Evolutionary conservation across 2,329 filamentous ascomycete genomes (phyloP).

Genomic region (Colletotrichum sp.): DNA sequence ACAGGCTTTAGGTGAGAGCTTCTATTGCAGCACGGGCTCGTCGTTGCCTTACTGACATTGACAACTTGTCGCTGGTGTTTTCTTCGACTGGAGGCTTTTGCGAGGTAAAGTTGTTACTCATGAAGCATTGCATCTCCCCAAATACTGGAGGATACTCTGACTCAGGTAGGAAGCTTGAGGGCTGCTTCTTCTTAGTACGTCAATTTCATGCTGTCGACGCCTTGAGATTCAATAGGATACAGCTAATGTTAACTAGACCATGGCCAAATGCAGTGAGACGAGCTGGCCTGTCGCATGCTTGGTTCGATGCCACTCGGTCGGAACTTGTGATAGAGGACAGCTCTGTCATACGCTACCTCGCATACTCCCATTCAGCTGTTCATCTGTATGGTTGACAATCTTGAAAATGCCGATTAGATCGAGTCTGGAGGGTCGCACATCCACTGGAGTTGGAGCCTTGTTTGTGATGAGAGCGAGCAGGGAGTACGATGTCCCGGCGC

Average conservation of each 20-base stretch:
- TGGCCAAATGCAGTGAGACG: accelerated
- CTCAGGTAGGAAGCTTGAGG: accelerated
- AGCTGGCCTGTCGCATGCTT: accelerated
- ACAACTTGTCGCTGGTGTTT: neutral
- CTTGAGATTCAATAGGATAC: neutral
- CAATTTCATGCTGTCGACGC: accelerated
- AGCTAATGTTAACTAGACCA: neutral
- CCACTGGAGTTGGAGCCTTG: no score
- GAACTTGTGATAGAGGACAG: neutral
- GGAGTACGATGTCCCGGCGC: accelerated
- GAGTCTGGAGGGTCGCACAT: neutral
- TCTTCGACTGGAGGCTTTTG: neutral
- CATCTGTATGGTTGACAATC: accelerated
- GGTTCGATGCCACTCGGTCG: accelerated
- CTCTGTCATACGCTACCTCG: neutral
- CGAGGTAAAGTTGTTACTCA: neutral
- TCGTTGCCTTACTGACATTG: accelerated
- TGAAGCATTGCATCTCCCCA: neutral
- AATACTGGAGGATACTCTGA: neutral
- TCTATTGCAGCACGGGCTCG: neutral
- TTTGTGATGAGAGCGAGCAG: neutral
- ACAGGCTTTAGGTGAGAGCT: neutral
- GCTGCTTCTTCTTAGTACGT: neutral
- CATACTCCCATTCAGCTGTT: neutral
- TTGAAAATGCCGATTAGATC: neutral